Conservation (phyloP, 106 monocot species). For the Dioscorea dumetorum region DNA sequence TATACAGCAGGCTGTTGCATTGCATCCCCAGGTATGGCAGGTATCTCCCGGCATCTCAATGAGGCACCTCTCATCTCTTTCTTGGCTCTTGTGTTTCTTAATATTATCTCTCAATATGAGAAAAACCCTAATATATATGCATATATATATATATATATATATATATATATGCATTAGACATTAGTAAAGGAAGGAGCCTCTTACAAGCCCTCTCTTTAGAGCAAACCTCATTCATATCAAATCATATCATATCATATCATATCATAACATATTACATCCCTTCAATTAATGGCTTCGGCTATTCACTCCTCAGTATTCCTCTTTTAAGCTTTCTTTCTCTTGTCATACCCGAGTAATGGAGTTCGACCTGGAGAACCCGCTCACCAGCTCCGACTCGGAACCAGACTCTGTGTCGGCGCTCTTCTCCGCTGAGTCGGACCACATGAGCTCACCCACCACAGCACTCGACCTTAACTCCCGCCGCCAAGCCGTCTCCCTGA, state of each 20-base stretch:
- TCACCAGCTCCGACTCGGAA: slow-evolving; percentile 24
- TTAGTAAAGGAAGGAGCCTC: too few relatives aligned
- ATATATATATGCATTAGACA: too few relatives aligned
- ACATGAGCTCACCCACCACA: slow-evolving; percentile 27
- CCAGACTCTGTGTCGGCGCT: slow-evolving; percentile 20
- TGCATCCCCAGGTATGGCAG: not conserved
- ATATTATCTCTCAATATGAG: too few relatives aligned
- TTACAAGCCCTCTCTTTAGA: not conserved
- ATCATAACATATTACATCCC: not conserved
- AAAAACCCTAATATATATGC: too few relatives aligned
- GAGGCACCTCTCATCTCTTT: not conserved
- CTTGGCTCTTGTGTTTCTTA: too few relatives aligned
- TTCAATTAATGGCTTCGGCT: not conserved
- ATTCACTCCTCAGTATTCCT: too few relatives aligned
- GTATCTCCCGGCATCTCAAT: not conserved
- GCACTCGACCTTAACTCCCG: slow-evolving; percentile 15
- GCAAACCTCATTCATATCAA: not conserved
- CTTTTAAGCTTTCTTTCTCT: not conserved
- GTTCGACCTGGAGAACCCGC: slow-evolving; percentile 45
- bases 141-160: too few relatives aligned
- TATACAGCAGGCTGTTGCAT: not conserved
- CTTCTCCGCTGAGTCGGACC: slow-evolving; percentile 70
- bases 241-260: slow-evolving; percentile 1
- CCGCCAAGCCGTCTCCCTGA: slow-evolving; percentile 41
- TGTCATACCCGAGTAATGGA: slow-evolving; percentile 10